These are phyloP conservation scores for Yamadazyma kitorensis DNA, from an alignment of 805 yeast species.

Conservation along the genomic window DNA sequence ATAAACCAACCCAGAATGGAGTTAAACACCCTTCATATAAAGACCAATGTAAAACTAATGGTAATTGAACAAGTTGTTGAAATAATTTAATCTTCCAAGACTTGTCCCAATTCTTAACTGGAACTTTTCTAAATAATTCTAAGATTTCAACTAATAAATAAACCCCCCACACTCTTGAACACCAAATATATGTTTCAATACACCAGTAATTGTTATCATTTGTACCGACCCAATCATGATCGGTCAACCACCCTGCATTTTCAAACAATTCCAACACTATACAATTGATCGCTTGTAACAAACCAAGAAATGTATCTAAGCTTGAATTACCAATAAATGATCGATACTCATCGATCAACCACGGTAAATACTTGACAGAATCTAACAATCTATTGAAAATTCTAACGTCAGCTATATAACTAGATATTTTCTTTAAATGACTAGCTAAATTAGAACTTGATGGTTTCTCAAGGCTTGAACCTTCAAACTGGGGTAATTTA, in stretches of 20 bases:
- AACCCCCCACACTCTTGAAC: constrained; percentile 44
- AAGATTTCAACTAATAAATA: constrained; percentile 38
- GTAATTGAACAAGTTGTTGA: constrained; percentile 38
- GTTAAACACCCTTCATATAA: constrained; percentile 42
- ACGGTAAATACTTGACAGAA: constrained; percentile 41
- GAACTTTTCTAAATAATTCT: constrained; percentile 41
- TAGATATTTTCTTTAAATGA: constrained; percentile 33
- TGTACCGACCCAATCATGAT: constrained; percentile 45
- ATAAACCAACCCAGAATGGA: constrained; percentile 48
- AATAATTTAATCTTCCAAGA: constrained; percentile 35
- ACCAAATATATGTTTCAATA: constrained; percentile 42
- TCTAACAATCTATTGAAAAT: constrained; percentile 42
- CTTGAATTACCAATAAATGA: constrained; percentile 29
- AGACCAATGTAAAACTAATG: constrained; percentile 45
- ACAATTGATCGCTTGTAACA: constrained; percentile 40
- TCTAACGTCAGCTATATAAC: constrained; percentile 39
- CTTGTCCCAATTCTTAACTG: constrained; percentile 32
- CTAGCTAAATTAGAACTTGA: constrained; percentile 24
- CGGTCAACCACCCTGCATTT: constrained; percentile 45
- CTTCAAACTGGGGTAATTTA: no score
- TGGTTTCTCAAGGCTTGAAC: constrained; percentile 9
- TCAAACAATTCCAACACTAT: constrained; percentile 39
- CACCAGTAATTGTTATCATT: constrained; percentile 40
- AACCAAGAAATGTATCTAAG: constrained; percentile 32
- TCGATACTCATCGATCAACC: constrained; percentile 39